Conservation (phyloP, 768 basidiomycete species). For the Rhizopogon vinicolor region DNA sequence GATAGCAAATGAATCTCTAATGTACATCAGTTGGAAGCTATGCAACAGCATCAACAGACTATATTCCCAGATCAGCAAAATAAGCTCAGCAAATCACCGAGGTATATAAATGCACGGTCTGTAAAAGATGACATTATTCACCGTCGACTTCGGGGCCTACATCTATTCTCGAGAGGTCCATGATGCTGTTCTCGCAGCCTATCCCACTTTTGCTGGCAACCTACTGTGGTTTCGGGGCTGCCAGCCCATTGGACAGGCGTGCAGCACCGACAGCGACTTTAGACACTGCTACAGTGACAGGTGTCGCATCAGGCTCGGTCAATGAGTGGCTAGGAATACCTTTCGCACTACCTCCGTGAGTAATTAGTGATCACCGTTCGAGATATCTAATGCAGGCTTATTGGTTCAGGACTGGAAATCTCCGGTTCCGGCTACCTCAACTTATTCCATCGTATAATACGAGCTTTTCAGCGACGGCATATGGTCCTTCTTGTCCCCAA, state of each 20-base stretch:
- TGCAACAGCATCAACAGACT: no score
- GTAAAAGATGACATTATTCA: not conserved
- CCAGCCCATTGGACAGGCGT: not conserved
- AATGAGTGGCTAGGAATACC: constrained; percentile 36
- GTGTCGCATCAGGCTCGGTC: constrained; percentile 16
- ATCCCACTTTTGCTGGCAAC: not conserved
- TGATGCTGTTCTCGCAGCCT: not conserved
- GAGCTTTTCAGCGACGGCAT: constrained; percentile 27
- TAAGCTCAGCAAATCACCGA: not conserved
- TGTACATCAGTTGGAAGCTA: no score
- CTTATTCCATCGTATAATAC: constrained; percentile 25
- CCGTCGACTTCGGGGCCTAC: not conserved
- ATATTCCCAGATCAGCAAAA: not conserved
- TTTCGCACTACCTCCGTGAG: constrained; percentile 36
- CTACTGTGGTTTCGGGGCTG: not conserved
- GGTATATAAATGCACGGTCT: not conserved
- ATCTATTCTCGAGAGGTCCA: not conserved
- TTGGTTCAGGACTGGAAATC: constrained; percentile 22
- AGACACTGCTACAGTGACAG: constrained; percentile 24
- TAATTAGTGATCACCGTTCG: not conserved
- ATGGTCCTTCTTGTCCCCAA: constrained; percentile 37
- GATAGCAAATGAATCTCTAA: no score
- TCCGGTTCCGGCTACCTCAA: constrained; percentile 32
- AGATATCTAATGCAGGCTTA: not conserved
- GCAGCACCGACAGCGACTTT: constrained; percentile 21